Conservation (phyloP, 2,329 filamentous ascomycete species). For the Colletotrichum chlorophyti region DNA sequence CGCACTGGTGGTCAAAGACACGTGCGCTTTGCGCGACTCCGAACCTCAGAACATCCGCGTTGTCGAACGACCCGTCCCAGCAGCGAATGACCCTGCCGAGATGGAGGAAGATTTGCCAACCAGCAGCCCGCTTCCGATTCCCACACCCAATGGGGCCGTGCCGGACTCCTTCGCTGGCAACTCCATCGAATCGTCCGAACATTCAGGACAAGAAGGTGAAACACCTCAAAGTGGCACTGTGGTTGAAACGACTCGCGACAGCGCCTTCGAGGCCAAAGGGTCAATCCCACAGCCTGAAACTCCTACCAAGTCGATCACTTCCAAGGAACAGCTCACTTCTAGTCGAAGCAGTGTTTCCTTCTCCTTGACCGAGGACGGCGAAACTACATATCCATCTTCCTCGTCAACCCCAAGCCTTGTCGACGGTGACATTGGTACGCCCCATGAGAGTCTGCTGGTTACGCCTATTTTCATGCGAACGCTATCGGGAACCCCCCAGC, state of each 20-base stretch:
- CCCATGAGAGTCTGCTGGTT: conserved; percentile 30
- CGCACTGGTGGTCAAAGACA: conserved; percentile 57
- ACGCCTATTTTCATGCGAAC: conserved; percentile 31
- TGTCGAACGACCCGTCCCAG: conserved; percentile 20
- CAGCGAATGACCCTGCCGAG: conserved; percentile 26
- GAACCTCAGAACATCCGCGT: conserved; percentile 33
- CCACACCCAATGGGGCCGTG: conserved; percentile 13
- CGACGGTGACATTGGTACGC: conserved; percentile 30
- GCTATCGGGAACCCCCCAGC: conserved; percentile 15
- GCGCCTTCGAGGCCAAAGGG: conserved; percentile 11
- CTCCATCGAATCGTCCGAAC: conserved; percentile 25
- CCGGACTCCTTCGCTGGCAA: conserved; percentile 15
- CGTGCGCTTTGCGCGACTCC: conserved; percentile 48
- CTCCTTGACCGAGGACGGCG: conserved; percentile 24
- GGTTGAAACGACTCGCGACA: conserved; percentile 16
- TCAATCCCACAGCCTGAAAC: conserved; percentile 25
- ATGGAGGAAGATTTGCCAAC: conserved; percentile 24
- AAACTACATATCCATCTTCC: conserved; percentile 26
- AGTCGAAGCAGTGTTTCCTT: conserved; percentile 14
- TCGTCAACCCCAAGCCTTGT: conserved; percentile 33
- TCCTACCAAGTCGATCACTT: conserved; percentile 15
- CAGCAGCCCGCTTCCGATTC: conserved; percentile 14
- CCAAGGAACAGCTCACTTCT: neutral
- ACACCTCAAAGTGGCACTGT: conserved; percentile 19
- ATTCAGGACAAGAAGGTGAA: conserved; percentile 20